phyloP scores from a whole-genome alignment of 257 asterid species.

The Nicotiana paniculata region DNA sequence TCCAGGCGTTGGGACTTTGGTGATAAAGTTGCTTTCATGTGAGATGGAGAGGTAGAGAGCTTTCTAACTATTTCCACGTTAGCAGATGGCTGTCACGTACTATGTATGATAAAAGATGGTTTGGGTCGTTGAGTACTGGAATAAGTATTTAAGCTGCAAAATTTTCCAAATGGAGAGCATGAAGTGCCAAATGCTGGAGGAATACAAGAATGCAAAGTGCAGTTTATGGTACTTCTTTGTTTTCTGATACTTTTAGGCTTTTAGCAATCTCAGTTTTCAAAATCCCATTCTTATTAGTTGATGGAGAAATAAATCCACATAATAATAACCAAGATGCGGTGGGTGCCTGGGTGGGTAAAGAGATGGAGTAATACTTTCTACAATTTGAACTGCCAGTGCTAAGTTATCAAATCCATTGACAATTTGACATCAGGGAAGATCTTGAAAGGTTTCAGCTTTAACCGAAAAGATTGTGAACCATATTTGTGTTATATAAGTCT shows the following conservation, averaged over 20 bases:
- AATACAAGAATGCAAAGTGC: conserved; percentile 5
- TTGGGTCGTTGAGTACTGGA: conserved; percentile 1
- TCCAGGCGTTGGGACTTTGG: neutral
- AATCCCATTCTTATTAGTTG: neutral
- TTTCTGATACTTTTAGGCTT: conserved; percentile 1
- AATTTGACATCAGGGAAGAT: neutral
- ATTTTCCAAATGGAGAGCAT: neutral
- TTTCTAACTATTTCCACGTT: neutral
- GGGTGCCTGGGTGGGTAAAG: neutral
- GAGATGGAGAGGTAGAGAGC: neutral
- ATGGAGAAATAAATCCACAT: neutral
- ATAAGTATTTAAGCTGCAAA: neutral
- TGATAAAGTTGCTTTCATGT: neutral
- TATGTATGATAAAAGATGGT: neutral
- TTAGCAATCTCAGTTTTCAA: neutral
- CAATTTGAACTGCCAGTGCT: neutral
- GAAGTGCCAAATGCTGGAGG: conserved; percentile 5
- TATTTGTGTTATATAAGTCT: neutral
- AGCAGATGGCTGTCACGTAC: neutral
- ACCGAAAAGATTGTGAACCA: neutral
- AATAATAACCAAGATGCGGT: neutral
- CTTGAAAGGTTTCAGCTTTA: neutral
- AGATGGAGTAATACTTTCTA: neutral
- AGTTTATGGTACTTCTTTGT: neutral
- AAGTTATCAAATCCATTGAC: neutral